Conservation (phyloP, 495 filamentous ascomycete genomes). For the Penicillium fimorum region DNA sequence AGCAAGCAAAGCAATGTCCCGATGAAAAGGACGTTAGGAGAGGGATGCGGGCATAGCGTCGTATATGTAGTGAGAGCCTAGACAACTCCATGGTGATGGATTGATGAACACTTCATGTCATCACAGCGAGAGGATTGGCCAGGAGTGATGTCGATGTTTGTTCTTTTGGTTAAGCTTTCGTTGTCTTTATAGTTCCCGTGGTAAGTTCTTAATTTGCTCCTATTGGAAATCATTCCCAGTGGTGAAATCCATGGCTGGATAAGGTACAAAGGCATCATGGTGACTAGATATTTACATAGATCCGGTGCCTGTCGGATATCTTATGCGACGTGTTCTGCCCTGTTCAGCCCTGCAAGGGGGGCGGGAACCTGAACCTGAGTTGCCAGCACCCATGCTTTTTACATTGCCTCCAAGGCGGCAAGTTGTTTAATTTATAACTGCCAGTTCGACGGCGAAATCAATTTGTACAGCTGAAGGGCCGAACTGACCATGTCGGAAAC, state of each 20-base stretch:
- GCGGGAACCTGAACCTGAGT: neutral
- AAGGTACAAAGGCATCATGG: slow-evolving; percentile 17
- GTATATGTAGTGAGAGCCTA: slow-evolving; percentile 25
- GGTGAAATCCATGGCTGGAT: slow-evolving; percentile 7
- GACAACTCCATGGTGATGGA: slow-evolving; percentile 6
- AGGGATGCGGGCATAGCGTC: slow-evolving; percentile 6
- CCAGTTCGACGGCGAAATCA: neutral
- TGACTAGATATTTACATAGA: slow-evolving; percentile 24
- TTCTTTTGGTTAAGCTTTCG: slow-evolving; percentile 1
- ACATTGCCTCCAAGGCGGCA: neutral
- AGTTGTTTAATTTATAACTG: neutral
- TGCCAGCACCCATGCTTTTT: neutral
- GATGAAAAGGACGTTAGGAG: neutral
- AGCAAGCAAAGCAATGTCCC: neutral
- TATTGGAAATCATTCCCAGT: slow-evolving; percentile 24
- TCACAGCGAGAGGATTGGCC: slow-evolving; percentile 13
- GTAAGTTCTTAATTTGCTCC: slow-evolving; percentile 8
- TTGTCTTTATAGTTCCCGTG: slow-evolving; percentile 12
- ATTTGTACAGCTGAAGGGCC: neutral
- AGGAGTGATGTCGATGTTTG: slow-evolving; percentile 5
- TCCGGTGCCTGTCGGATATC: slow-evolving; percentile 19
- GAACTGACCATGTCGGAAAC: neutral
- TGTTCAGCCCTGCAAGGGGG: neutral
- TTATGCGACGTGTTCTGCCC: slow-evolving; percentile 16
- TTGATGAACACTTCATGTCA: slow-evolving; percentile 30